These are phyloP conservation scores for Thalia dealbata DNA, from an alignment of 176 grass and related monocot genomes.

Conservation along the genomic window DNA sequence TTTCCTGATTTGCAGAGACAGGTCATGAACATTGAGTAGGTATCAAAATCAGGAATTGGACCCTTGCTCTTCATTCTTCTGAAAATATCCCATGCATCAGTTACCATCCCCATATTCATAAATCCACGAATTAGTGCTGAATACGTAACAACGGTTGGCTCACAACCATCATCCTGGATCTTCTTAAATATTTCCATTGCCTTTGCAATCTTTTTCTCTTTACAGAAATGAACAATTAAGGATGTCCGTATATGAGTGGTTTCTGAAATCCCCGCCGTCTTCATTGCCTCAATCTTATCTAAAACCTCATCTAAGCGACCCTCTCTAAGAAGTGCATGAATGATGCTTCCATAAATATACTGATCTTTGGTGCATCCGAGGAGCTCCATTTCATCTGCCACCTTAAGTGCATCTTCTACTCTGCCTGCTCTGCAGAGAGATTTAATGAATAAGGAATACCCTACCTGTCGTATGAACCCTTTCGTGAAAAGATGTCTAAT, in stretches of 20 bases:
- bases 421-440: constrained; percentile 55
- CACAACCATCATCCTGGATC: constrained; percentile 49
- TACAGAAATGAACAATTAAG: constrained; percentile 71
- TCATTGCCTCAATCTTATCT: constrained; percentile 69
- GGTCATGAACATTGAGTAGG: constrained; percentile 77
- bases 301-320: constrained; percentile 42
- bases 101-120: constrained; percentile 67
- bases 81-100: constrained; percentile 64
- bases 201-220: constrained; percentile 48
- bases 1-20: constrained; percentile 65
- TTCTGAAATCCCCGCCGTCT: constrained; percentile 41
- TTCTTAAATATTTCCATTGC: constrained; percentile 52
- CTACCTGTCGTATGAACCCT: constrained; percentile 47
- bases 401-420: constrained; percentile 46
- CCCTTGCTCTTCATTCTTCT: constrained; percentile 63
- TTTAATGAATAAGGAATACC: constrained; percentile 56
- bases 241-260: constrained; percentile 51
- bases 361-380: constrained; percentile 42
- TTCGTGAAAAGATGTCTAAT: constrained; percentile 41
- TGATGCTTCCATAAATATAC: constrained; percentile 66
- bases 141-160: constrained; percentile 58
- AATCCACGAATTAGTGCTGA: constrained; percentile 66
- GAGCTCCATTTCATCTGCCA: constrained; percentile 38
- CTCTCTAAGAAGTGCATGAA: constrained; percentile 60
- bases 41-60: constrained; percentile 66